Base-by-base conservation (phyloP, 1,284 basidiomycete genomes). In the Blastosporella zonata region DNA sequence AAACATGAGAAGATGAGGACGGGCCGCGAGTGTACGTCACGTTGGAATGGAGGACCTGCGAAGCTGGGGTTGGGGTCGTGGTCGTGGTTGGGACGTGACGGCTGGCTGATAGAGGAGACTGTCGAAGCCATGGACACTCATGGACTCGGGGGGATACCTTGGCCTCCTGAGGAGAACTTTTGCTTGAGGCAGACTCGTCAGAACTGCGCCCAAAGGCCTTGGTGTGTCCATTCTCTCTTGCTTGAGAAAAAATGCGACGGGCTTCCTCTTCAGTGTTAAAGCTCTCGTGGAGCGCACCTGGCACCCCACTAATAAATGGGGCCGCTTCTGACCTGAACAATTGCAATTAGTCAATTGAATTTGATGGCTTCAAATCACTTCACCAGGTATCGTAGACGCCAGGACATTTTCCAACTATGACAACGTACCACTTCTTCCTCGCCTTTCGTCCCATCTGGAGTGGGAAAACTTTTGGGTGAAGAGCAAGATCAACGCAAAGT, bases 371-470 rank as follows among this genome's bases (percentile, higher is more conserved):
- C 15, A 18, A 29, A 48, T 9, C 22, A 70, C 70, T 44, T 60
- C 57, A 78, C 77, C 77, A 81, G 27, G 58, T 63, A 3, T 59
- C 50, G 53, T 73, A 81, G 25, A 81, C 65, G 1, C 79, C 78
- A 4, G 72, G 69, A 13, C 62, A 46, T 13, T 48, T 70, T 33
- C 80, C 79, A 10, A 67, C 64, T 12, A 62, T 69, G 8, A 82
- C 77, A 21, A 70, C 69, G 45, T 80, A 75, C 59, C 69, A 78
- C 43, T 67, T 65, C 17, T 47, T 54, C 6, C n/a, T n/a, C n/a
- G 21, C 13, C 25, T 62, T 69, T 54, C 66, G 60, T 1, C 58
- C 62, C 75, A 75, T 78, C 6, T 9, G 7, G 7, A 3, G 12
- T 31, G 12, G 12, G 7, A 3, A 12, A 35, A 17, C 2, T 35